Base-by-base conservation (phyloP, 805 yeast genomes). In the Cyberlindnera bimundalis region DNA sequence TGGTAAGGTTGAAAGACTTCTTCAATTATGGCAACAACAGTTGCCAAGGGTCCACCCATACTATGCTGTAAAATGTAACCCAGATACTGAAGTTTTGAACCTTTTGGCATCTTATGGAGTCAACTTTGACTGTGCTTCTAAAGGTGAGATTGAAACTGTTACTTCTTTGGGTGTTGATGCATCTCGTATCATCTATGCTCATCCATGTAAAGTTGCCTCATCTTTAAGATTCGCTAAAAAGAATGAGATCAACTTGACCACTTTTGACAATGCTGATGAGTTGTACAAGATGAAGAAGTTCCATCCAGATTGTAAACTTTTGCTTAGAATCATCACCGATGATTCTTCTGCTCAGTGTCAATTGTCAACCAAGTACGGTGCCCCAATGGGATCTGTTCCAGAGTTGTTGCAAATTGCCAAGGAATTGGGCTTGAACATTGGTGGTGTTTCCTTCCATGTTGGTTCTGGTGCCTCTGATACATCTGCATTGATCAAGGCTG, bases 31-130 rank as follows among this genome's bases (percentile, higher is more conserved):
- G 97, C 57, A 60, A 21, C 37, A 51, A 17, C 60, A 68, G 29
- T 69, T 91, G 55, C 96, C 96, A 16, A 68, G 80, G 32, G 81
- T 91, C 27, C 74, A 76, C 42, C 96, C 97, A n/a, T 82, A 74
- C 58, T 91, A 90, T 64, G 99, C 99, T 15, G 93, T 91, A 52
- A 91, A 91, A 65, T 91, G 98, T 67, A 91, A 91, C 68, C 84
- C 89, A 28, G 81, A 88, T 58, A 52, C 66, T 6, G 66, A 66
- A 40, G 78, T 91, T 11, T 60, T 91, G 48, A 58, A 65, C 35
- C 61, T 73, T 21, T 70, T 91, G 51, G 79, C 77, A 3, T 46
- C 64, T 4, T 62, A 81, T 48, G 95, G 93, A 20, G 73, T 79
- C 39, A 82, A 83, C 43, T 91, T 91, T 58, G 99, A 91, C 61